These are phyloP conservation scores for Fusarium marasasianum DNA, from an alignment of 2,329 filamentous ascomycete genomes.

Conservation along the genomic window DNA sequence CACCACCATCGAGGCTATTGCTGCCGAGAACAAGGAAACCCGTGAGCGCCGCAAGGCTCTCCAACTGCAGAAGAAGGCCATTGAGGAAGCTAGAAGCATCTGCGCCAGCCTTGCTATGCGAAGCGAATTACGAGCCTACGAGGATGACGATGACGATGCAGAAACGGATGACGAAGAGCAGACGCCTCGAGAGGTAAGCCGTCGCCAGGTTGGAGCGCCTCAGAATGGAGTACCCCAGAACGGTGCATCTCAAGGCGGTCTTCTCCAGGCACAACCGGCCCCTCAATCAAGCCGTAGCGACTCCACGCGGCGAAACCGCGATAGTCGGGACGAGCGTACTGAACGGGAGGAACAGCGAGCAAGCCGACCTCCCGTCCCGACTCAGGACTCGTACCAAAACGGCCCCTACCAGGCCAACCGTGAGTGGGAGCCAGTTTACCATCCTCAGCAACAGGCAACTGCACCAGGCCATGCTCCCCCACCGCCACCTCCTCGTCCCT, in stretches of 20 bases:
- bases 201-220: constrained; percentile 31
- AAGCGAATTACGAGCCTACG: constrained; percentile 57
- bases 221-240: constrained; percentile 27
- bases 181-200: constrained; percentile 10
- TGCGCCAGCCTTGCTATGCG: constrained; percentile 62
- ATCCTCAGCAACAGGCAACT: constrained; percentile 19
- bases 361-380: constrained; percentile 29
- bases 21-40: constrained; percentile 63
- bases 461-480: constrained; percentile 43
- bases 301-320: constrained; percentile 35
- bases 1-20: constrained; percentile 58
- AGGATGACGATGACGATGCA: constrained; percentile 49
- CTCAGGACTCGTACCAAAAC: constrained; percentile 33
- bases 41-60: constrained; percentile 59
- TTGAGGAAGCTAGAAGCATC: constrained; percentile 60
- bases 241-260: constrained; percentile 19
- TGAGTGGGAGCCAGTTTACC: constrained; percentile 47
- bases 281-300: constrained; percentile 32
- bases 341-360: constrained; percentile 35
- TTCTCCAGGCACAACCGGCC: constrained; percentile 24
- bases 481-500: constrained; percentile 51
- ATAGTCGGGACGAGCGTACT: constrained; percentile 36
- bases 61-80: constrained; percentile 59
- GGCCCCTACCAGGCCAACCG: constrained; percentile 36
- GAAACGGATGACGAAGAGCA: constrained; percentile 46